These are phyloP conservation scores for Cordyceps cateniannulata DNA, from an alignment of 2,329 filamentous ascomycete genomes.

Conservation along the genomic window DNA sequence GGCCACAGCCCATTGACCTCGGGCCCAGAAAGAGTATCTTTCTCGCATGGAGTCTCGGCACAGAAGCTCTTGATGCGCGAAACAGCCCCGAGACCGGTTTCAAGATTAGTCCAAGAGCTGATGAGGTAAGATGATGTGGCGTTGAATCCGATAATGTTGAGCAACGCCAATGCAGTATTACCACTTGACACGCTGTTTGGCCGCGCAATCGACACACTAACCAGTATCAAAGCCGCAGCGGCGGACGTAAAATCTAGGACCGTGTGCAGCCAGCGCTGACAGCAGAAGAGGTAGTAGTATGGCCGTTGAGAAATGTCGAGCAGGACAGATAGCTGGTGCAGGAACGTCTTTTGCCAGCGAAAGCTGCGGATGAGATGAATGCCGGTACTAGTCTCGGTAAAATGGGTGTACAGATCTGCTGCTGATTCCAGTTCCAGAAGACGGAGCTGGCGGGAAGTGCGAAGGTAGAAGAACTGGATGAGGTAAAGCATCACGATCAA, in stretches of 20 bases:
- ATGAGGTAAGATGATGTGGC: background rate
- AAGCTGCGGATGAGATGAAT: conserved; percentile 21
- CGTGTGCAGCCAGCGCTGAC: conserved; percentile 40
- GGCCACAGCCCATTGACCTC: background rate
- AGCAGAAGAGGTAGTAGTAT: conserved; percentile 32
- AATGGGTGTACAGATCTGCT: conserved; percentile 35
- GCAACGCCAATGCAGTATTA: background rate
- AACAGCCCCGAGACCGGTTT: background rate
- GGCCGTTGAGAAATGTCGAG: conserved; percentile 25
- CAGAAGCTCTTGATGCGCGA: background rate
- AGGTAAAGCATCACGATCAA: conserved; percentile 10
- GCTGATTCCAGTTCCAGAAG: conserved; percentile 47
- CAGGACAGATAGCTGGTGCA: conserved; percentile 35
- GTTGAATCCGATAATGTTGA: background rate
- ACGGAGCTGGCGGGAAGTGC: conserved; percentile 48
- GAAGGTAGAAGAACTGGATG: conserved; percentile 26
- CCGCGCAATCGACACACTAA: conserved; percentile 26
- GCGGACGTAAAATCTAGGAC: conserved; percentile 31
- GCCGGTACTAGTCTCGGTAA: conserved; percentile 29
- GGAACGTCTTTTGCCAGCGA: conserved; percentile 23
- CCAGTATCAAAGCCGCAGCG: conserved; percentile 24
- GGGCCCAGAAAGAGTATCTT: background rate
- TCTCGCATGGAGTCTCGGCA: background rate
- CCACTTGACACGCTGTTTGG: background rate
- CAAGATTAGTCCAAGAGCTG: background rate